Percentiles rank a stretch among this genome's conserved stretches.
phyloP scores from a whole-genome alignment of 2,329 filamentous ascomycete genomes.

The Trichothecium sympodiale region DNA sequence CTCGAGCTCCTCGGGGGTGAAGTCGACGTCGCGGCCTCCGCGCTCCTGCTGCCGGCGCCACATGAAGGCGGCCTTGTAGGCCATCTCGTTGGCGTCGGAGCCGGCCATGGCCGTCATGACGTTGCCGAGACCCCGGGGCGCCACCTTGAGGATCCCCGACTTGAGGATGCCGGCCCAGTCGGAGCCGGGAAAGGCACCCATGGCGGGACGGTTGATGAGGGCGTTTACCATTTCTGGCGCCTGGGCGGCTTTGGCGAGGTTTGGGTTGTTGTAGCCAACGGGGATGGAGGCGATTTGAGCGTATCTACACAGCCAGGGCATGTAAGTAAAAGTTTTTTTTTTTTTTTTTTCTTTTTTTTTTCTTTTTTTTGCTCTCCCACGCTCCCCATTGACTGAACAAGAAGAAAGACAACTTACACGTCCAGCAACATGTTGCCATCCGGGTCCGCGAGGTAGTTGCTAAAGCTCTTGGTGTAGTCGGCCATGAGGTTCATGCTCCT shows the following conservation, averaged over 20 bases:
- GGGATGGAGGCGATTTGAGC: constrained; percentile 91
- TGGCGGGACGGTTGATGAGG: constrained; percentile 78
- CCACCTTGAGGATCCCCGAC: constrained; percentile 69
- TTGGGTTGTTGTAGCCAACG: constrained; percentile 83
- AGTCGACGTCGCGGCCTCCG: constrained; percentile 62
- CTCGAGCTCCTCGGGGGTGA: constrained; percentile 64
- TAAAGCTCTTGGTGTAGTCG: constrained; percentile 62
- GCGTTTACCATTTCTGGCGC: constrained; percentile 70
- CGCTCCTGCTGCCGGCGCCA: constrained; percentile 74
- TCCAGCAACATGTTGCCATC: constrained; percentile 66
- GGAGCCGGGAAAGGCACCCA: constrained; percentile 81
- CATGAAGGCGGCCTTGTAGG: constrained; percentile 95
- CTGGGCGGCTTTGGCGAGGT: constrained; percentile 56
- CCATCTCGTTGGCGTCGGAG: constrained; percentile 87
- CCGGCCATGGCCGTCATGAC: constrained; percentile 86
- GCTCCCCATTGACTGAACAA: neutral
- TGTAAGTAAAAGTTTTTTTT: too few species aligned
- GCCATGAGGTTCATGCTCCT: constrained; percentile 74
- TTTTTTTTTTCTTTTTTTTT: too few species aligned
- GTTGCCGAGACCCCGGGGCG: constrained; percentile 73
- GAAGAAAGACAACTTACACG: constrained; percentile 36
- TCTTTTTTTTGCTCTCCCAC: too few species aligned
- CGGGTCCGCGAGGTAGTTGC: constrained; percentile 70
- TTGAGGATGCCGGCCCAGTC: constrained; percentile 75
- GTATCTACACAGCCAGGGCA: too few species aligned